phyloP scores from a whole-genome alignment of 2,329 filamentous ascomycete genomes.

The Nectriaceae sp. region DNA sequence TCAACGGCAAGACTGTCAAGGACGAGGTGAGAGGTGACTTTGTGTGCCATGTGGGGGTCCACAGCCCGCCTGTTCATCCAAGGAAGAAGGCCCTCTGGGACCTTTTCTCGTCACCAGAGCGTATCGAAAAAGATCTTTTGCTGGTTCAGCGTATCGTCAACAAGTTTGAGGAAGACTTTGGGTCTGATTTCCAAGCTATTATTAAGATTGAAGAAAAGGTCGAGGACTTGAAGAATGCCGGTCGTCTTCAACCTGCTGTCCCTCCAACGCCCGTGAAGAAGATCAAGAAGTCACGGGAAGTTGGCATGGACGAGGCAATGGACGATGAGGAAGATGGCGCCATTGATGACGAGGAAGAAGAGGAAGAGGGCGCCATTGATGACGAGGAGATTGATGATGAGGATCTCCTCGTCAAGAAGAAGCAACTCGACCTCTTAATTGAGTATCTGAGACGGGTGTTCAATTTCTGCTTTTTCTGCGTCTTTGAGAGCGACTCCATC shows the following conservation, averaged over 20 bases:
- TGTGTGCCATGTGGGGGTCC: conserved; percentile 94
- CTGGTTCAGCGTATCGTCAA: conserved; percentile 79
- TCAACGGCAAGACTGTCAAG: conserved; percentile 96
- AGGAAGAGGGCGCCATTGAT: conserved; percentile 75
- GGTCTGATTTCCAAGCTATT: conserved; percentile 73
- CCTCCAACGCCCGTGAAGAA: conserved; percentile 57
- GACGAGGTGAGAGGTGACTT: conserved; percentile 94
- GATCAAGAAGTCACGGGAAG: conserved; percentile 59
- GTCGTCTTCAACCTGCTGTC: conserved; percentile 70
- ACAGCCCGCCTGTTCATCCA: conserved; percentile 82
- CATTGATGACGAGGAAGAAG: conserved; percentile 78
- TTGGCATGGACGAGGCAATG: conserved; percentile 62
- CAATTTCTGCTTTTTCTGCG: conserved; percentile 99
- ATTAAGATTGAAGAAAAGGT: conserved; percentile 84
- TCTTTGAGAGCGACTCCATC: conserved; percentile 96
- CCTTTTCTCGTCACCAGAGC: conserved; percentile 89
- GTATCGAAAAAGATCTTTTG: conserved; percentile 85
- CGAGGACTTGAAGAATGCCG: conserved; percentile 75
- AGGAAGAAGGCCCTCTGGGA: conserved; percentile 97
- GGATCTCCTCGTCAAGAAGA: conserved; percentile 88
- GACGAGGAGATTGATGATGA: conserved; percentile 91
- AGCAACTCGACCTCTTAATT: conserved; percentile 92
- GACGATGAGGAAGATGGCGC: conserved; percentile 67
- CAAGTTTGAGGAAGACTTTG: conserved; percentile 84
- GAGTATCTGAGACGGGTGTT: conserved; percentile 96